Evolutionary conservation across 2,329 filamentous ascomycete genomes (phyloP), one percentile per base, ranked within the genome.

Genomic region (Fusarium nanum): DNA sequence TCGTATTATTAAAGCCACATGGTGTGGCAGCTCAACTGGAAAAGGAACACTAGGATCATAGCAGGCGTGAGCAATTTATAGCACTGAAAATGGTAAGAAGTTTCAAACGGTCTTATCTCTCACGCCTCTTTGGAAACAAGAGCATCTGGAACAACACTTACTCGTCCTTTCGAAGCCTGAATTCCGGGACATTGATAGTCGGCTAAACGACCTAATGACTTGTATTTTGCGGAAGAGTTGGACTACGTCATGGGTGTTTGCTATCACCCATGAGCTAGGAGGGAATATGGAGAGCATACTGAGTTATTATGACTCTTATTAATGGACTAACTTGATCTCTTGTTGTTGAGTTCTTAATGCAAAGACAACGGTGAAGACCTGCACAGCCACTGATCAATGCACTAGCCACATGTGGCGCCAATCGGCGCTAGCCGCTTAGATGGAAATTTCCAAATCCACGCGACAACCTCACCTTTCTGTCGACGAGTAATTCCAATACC

Each of bases 381-480:
- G 9, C 30, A 41, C 56, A 62, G 67, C 67, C 67, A 69, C 67
- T 28, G 4, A 4, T 6, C 1, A 0, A 3, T 2, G 4, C n/a
- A 40, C 12, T 1, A 49, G 60, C 56, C 60, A 67, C 60, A 45
- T 57, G 74, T 77, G 76, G 75, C 76, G 71, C 18, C 23, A 8
- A 9, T 5, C 20, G 18, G 8, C 61, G 57, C 71, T 63, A 75
- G 68, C 72, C 70, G 61, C 69, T 67, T 66, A 61, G 57, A 71
- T 75, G 75, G 76, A 79, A 79, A 79, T 78, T 79, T 79, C 76
- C 74, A 74, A 73, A 46, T 66, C 67, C 68, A 70, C 52, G 67
- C 67, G 73, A 73, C 56, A 48, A 68, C 57, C 48, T 70, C 71
- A 65, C 64, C 56, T 67, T 74, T 63, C 62, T 56, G 68, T 59